Percentiles rank a stretch among this genome's conserved stretches.
These are phyloP conservation scores for Fusarium nygamai DNA, from an alignment of 2,329 filamentous ascomycete genomes.

Conservation along the genomic window DNA sequence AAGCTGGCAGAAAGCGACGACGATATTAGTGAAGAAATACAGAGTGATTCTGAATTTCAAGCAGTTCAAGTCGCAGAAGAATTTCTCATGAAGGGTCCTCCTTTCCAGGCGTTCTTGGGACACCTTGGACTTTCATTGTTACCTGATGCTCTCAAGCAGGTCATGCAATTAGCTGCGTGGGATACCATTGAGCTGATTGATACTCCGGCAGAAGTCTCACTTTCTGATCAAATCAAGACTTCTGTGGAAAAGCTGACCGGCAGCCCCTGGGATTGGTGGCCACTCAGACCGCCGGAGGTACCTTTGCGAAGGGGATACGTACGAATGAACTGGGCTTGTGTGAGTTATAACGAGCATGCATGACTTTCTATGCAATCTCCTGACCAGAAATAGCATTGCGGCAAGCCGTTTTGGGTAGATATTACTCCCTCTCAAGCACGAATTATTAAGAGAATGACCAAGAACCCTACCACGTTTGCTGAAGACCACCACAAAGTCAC, in stretches of 20 bases:
- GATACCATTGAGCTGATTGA: neutral
- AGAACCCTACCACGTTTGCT: neutral
- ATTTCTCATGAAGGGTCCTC: neutral
- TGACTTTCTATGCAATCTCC: neutral
- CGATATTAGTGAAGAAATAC: neutral
- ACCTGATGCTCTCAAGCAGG: neutral
- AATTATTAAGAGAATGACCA: neutral
- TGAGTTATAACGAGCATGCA: neutral
- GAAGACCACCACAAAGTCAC: neutral
- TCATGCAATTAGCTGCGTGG: neutral
- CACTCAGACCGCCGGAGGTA: neutral
- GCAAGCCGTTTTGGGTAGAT: neutral
- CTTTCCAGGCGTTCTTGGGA: neutral
- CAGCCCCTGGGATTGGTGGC: slow-evolving; percentile 8
- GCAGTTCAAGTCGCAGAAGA: neutral
- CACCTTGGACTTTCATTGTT: neutral
- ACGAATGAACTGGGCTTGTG: slow-evolving; percentile 2
- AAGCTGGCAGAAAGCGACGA: neutral
- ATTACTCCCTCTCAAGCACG: neutral
- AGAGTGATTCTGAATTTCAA: neutral
- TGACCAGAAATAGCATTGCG: neutral
- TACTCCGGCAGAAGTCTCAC: neutral
- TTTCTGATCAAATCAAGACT: neutral
- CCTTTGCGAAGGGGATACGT: neutral
- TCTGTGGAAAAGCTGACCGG: neutral